These are phyloP conservation scores for Cyclanthera cordifolia DNA, from an alignment of 306 rosid genomes.

Conservation along the genomic window DNA sequence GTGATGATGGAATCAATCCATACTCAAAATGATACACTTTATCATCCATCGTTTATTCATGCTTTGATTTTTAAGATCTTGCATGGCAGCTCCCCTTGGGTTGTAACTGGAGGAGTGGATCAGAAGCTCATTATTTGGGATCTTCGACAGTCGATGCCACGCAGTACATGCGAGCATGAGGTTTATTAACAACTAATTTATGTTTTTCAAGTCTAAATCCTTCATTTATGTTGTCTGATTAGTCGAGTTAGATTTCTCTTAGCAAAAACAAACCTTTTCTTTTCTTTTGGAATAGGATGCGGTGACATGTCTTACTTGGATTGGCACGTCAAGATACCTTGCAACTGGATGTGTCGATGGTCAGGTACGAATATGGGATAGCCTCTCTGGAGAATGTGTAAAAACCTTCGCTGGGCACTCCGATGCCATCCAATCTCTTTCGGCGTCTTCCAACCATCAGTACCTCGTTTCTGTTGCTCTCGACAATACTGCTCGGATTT, in stretches of 20 bases:
- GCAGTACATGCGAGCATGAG: slow-evolving; percentile 67
- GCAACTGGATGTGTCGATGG: slow-evolving; percentile 76
- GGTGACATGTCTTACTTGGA: slow-evolving; percentile 73
- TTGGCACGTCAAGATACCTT: slow-evolving; percentile 40
- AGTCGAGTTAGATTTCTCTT: background rate
- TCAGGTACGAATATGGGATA: slow-evolving; percentile 67
- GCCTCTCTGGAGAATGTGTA: slow-evolving; percentile 68
- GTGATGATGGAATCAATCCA: too few relatives aligned
- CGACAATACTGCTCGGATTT: slow-evolving; percentile 71
- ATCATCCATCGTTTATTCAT: background rate
- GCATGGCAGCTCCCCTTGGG: slow-evolving; percentile 51
- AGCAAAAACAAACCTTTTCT: background rate
- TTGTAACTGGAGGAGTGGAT: slow-evolving; percentile 81
- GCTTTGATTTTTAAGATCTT: slow-evolving; percentile 16
- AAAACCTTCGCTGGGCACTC: slow-evolving; percentile 54
- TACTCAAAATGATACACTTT: background rate
- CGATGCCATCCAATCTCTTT: slow-evolving; percentile 48
- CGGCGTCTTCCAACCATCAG: slow-evolving; percentile 48
- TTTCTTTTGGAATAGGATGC: slow-evolving; percentile 44
- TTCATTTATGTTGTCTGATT: background rate
- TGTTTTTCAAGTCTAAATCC: background rate
- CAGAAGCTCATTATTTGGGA: slow-evolving; percentile 65
- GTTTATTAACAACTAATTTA: slow-evolving; percentile 28
- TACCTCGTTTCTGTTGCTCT: slow-evolving; percentile 59
- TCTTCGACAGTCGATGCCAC: slow-evolving; percentile 49